phyloP scores from a whole-genome alignment of 345 rosid genomes.

The Eucalyptus pauciflora region DNA sequence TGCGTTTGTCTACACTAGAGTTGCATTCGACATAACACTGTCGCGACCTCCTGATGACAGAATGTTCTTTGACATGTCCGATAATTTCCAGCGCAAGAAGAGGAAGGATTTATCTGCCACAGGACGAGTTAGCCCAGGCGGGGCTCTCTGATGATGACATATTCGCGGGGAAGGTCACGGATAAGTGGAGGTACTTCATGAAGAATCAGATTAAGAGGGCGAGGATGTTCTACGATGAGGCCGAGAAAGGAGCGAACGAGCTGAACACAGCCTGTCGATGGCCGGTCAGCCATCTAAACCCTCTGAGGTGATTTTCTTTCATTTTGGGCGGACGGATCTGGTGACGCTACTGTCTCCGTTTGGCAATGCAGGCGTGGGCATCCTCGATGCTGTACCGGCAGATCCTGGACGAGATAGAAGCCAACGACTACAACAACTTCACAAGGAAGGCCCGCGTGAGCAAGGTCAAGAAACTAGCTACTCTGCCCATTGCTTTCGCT shows the following conservation, averaged over 20 bases:
- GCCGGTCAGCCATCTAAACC: conserved; percentile 32
- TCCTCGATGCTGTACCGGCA: conserved; percentile 48
- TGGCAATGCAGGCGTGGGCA: conserved; percentile 50
- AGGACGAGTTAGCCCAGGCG: conserved; percentile 24
- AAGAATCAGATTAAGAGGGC: conserved; percentile 71
- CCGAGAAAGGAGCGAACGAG: conserved; percentile 71
- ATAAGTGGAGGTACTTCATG: conserved; percentile 78
- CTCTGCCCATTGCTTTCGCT: conserved; percentile 57
- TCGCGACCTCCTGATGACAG: not conserved
- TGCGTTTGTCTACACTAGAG: not conserved
- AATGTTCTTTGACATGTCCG: not conserved
- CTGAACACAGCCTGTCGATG: conserved; percentile 69
- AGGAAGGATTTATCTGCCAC: conserved; percentile 42
- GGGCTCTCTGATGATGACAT: conserved; percentile 31
- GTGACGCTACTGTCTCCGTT: not conserved
- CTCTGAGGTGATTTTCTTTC: not conserved
- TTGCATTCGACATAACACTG: not conserved
- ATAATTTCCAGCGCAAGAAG: conserved; percentile 15
- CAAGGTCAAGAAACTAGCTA: conserved; percentile 59
- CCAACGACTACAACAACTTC: conserved; percentile 72
- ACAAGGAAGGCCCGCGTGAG: conserved; percentile 70
- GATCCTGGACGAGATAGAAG: conserved; percentile 81
- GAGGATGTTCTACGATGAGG: conserved; percentile 75
- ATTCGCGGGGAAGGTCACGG: conserved; percentile 32
- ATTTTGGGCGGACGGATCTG: not conserved